Evolutionary conservation across 2,329 filamentous ascomycete species (phyloP).

Genomic region (Chrysoporthe deuterocubensis): DNA sequence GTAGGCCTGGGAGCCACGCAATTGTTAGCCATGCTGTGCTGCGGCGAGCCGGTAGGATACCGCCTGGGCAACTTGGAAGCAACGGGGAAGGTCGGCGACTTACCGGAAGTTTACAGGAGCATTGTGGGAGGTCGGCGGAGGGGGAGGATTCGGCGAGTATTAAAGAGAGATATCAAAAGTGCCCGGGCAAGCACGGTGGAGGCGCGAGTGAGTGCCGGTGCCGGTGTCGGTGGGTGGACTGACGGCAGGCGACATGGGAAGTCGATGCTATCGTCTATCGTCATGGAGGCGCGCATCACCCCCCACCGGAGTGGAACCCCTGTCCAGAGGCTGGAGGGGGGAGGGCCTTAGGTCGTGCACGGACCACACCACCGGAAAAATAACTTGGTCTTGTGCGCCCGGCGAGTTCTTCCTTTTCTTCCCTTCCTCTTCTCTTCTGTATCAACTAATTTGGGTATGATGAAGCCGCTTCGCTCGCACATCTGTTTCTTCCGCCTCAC

Average conservation of each 20-base stretch:
- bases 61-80: constrained; percentile 1
- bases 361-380: constrained; percentile 15
- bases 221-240: constrained; percentile 28
- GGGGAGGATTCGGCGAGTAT: constrained; percentile 2
- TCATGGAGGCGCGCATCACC: background rate
- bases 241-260: constrained; percentile 16
- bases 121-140: constrained; percentile 24
- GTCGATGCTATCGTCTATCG: constrained; percentile 29
- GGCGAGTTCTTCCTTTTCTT: constrained; percentile 28
- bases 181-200: constrained; percentile 9
- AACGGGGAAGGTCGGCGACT: constrained; percentile 1
- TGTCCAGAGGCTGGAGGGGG: background rate
- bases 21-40: background rate
- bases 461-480: constrained; percentile 66
- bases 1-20: constrained; percentile 15
- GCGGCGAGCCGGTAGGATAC: background rate
- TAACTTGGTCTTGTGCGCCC: constrained; percentile 19
- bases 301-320: constrained; percentile 7
- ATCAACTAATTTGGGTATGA: constrained; percentile 83
- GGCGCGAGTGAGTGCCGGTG: constrained; percentile 14
- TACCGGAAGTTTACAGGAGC: constrained; percentile 27
- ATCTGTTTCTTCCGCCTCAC: constrained; percentile 57
- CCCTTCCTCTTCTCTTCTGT: constrained; percentile 50
- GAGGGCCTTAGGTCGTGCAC: constrained; percentile 14
- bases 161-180: constrained; percentile 1